These are phyloP conservation scores for Tuber indicum DNA, from an alignment of 495 filamentous ascomycete species.

Conservation along the genomic window DNA sequence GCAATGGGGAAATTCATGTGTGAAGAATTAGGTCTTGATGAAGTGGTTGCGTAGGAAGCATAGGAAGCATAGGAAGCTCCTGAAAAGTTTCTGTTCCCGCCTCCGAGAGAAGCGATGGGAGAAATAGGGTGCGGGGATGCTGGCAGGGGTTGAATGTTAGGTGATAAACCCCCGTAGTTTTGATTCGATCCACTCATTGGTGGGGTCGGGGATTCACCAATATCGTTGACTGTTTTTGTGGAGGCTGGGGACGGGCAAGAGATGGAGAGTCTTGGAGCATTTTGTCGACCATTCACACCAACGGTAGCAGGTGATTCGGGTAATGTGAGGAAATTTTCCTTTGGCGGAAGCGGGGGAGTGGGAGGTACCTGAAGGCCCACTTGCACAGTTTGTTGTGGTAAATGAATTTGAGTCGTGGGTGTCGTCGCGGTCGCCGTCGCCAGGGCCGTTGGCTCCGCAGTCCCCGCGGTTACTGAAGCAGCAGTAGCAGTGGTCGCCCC, in stretches of 20 bases:
- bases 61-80: slow-evolving; percentile 13
- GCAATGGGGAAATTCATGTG: slow-evolving; percentile 19
- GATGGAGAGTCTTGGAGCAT: slow-evolving; percentile 11
- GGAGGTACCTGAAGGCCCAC: neutral
- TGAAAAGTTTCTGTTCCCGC: slow-evolving; percentile 32
- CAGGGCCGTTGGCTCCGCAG: slow-evolving; percentile 2
- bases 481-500: slow-evolving; percentile 11
- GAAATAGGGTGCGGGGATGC: slow-evolving; percentile 18
- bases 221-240: slow-evolving; percentile 8
- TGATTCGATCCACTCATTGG: slow-evolving; percentile 15
- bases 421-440: neutral
- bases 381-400: neutral
- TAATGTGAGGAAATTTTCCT: neutral
- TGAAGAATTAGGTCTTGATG: slow-evolving; percentile 26
- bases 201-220: slow-evolving; percentile 24
- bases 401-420: neutral
- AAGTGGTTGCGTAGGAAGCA: slow-evolving; percentile 21
- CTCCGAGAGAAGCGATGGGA: slow-evolving; percentile 17
- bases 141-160: slow-evolving; percentile 19
- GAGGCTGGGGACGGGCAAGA: slow-evolving; percentile 14
- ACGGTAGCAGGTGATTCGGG: neutral
- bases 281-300: slow-evolving; percentile 3
- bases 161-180: slow-evolving; percentile 9
- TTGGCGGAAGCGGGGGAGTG: slow-evolving; percentile 1
- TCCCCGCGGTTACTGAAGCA: slow-evolving; percentile 10